Evolutionary conservation across 371 early-diverging fungal species (phyloP), one percentile per base, ranked within the genome.

Genomic region (Ordospora colligata): DNA sequence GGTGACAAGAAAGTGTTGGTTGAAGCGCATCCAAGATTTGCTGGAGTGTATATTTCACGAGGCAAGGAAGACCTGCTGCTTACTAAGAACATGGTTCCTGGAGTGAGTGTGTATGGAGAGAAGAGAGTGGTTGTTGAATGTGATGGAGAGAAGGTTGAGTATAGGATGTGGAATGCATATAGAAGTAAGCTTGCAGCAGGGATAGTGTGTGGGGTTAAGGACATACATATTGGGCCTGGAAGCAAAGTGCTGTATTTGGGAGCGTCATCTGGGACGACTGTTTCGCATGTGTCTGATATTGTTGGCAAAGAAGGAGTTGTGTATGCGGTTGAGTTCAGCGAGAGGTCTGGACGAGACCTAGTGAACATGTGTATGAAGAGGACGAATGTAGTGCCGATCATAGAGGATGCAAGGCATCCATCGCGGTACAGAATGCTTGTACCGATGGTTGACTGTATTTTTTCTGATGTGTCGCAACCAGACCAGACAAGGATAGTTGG

Each of bases 321-420:
- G 27, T 99, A 96, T 86, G 97, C 96, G 43, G 98, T 99, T 74
- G 99, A 99, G 87, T 97, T 99, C 88, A 95, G 96, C 73, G 96
- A 96, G 88, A 91, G 99, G 80, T 91, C 96, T 47, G 99, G 99
- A 51, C 92, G 99, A 87, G 98, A 99, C 84, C 87, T 99, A 75
- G 93, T 99, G 87, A 95, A 95, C 88, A 91, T 97, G 89, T 97
- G 98, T 83, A 97, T 96, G 90, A 97, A 97, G 89, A 91, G 99
- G 82, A 93, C 94, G 78, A 99, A 99, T 87, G 94, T 99, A 69
- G 93, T 97, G 78, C 99, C 99, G 72, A 97, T 99, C 75, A 92
- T 99, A 82, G 99, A 98, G 87, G 99, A 99, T 87, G 98, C 99
- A 51, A 92, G 98, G 84, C 92, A 95, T 85, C 99, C 99, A 69